Percentiles rank a stretch among this genome's conserved stretches.
Evolutionary conservation across 2,329 filamentous ascomycete genomes (phyloP).

Genomic region (Grosmannia serpens): DNA sequence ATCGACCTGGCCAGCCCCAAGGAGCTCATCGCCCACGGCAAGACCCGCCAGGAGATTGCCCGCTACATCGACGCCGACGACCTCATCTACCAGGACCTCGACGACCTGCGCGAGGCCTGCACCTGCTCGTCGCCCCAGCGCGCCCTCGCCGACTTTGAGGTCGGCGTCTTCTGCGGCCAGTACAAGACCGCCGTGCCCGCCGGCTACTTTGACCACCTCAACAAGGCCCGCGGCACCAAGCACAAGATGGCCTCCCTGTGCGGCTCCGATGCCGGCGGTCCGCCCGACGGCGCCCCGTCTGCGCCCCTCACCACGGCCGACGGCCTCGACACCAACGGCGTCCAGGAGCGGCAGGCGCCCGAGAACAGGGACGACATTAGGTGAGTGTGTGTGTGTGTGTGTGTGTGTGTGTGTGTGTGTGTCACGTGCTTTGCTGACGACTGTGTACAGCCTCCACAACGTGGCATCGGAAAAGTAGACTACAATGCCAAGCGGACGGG

Average conservation of each 20-base stretch:
- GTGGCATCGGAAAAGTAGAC: not conserved
- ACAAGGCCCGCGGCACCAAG: conserved; percentile 55
- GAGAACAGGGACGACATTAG: conserved; percentile 8
- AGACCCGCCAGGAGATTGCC: conserved; percentile 28
- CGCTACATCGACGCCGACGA: conserved; percentile 30
- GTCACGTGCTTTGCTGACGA: not conserved
- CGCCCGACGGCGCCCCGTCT: too few relatives aligned
- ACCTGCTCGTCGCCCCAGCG: conserved; percentile 53
- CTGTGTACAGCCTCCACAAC: not conserved
- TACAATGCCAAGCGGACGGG: not conserved
- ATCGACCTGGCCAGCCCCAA: conserved; percentile 29
- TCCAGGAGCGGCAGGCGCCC: not conserved
- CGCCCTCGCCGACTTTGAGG: conserved; percentile 58
- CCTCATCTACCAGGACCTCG: conserved; percentile 50
- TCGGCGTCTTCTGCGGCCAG: conserved; percentile 81
- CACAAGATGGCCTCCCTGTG: conserved; percentile 20
- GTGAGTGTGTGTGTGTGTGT: not conserved
- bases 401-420: not conserved
- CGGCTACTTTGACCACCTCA: conserved; percentile 73
- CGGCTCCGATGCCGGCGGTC: not conserved
- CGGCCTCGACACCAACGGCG: not conserved
- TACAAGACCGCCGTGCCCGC: conserved; percentile 73
- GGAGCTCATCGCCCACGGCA: conserved; percentile 12
- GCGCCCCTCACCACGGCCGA: too few relatives aligned
- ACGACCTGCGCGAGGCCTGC: conserved; percentile 68